Conservation (phyloP, 768 basidiomycete species). For the Imleria badia region DNA sequence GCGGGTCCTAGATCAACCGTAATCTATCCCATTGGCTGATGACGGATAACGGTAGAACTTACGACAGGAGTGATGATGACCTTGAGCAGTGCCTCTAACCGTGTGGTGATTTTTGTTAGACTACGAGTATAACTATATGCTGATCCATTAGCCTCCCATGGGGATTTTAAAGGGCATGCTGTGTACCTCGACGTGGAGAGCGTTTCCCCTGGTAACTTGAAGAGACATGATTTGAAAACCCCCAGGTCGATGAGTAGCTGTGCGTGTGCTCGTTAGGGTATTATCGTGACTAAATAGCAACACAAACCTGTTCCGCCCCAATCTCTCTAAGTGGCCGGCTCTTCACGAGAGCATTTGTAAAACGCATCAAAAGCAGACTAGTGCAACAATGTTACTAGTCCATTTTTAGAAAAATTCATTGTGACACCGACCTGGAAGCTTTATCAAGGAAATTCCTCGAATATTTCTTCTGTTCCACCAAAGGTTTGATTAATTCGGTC, state of each 20-base stretch:
- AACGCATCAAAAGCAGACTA: conserved; percentile 81
- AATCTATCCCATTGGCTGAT: neutral
- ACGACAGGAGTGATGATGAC: conserved; percentile 93
- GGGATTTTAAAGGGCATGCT: neutral
- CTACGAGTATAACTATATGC: conserved; percentile 72
- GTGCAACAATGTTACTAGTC: neutral
- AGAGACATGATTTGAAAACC: conserved; percentile 75
- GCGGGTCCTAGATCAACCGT: conserved; percentile 65
- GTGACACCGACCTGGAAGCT: conserved; percentile 67
- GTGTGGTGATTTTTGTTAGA: conserved; percentile 75
- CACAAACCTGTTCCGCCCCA: conserved; percentile 86
- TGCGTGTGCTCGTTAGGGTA: conserved; percentile 6
- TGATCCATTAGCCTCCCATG: conserved; percentile 11
- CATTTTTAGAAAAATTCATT: neutral
- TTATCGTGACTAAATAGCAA: neutral
- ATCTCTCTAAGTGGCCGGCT: conserved; percentile 90
- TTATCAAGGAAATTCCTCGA: conserved; percentile 92
- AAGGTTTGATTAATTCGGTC: conserved; percentile 70
- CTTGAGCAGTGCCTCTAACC: conserved; percentile 90
- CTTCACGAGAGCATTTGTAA: conserved; percentile 86
- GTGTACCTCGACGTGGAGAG: conserved; percentile 54
- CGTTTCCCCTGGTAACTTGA: conserved; percentile 78
- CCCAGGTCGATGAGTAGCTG: conserved; percentile 91
- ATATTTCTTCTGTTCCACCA: conserved; percentile 95
- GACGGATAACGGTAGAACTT: conserved; percentile 28